Evolutionary conservation across 2,329 filamentous ascomycete genomes (phyloP).

Genomic region (Claviceps maximensis): DNA sequence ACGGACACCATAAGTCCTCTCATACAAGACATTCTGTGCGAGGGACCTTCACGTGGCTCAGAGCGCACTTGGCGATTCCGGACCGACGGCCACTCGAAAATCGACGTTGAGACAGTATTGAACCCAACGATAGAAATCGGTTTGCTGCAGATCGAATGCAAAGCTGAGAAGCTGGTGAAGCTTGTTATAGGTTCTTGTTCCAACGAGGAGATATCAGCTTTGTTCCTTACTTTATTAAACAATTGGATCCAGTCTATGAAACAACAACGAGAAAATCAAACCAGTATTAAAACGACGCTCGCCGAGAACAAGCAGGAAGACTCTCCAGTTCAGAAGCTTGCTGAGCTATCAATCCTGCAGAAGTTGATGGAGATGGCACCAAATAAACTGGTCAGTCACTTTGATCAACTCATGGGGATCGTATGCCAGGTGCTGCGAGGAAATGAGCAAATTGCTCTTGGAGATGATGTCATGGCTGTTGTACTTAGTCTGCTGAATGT

Average conservation of each 20-base stretch:
- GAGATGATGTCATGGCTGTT: conserved; percentile 37
- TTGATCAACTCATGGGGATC: conserved; percentile 51
- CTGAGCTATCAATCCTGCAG: conserved; percentile 50
- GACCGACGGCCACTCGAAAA: conserved; percentile 27
- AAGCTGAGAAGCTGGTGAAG: conserved; percentile 33
- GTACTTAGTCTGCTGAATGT: conserved; percentile 49
- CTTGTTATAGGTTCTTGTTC: conserved; percentile 37
- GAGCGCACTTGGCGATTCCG: conserved; percentile 40
- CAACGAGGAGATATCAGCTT: conserved; percentile 41
- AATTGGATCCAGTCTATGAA: conserved; percentile 34
- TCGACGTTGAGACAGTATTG: conserved; percentile 34
- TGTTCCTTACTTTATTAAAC: conserved; percentile 36
- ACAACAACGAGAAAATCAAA: conserved; percentile 13
- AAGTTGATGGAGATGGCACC: conserved; percentile 50
- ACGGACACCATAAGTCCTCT: conserved; percentile 34
- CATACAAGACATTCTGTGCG: conserved; percentile 40
- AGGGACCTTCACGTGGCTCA: conserved; percentile 27
- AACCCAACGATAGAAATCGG: conserved; percentile 18
- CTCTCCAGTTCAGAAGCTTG: conserved; percentile 35
- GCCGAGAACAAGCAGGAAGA: conserved; percentile 15
- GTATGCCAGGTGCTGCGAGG: conserved; percentile 45
- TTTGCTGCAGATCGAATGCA: conserved; percentile 32
- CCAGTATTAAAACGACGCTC: conserved; percentile 15
- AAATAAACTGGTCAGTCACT: conserved; percentile 49
- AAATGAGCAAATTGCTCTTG: conserved; percentile 26